phyloP scores from a whole-genome alignment of 352 stramenopile species.

The Saprolegnia diclina region DNA sequence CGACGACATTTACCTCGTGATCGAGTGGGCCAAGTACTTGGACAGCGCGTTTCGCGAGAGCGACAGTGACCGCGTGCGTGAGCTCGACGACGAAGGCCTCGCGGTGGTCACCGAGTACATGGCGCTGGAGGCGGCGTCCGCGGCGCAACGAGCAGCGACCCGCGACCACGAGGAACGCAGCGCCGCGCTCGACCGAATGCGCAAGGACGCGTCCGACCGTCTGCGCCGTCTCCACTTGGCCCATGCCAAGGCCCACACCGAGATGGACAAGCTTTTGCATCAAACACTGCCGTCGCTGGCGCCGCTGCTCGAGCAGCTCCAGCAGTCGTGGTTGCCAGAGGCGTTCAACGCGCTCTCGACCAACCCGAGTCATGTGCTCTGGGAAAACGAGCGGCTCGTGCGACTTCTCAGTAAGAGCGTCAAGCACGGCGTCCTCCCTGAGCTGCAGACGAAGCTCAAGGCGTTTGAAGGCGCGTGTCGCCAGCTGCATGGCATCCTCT shows the following conservation, averaged over 20 bases:
- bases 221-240: neutral
- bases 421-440: slow-evolving; percentile 38
- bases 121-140: neutral
- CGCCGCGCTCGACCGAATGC: neutral
- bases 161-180: neutral
- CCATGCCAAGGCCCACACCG: neutral
- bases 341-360: neutral
- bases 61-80: neutral
- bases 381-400: slow-evolving; percentile 71
- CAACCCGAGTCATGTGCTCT: slow-evolving; percentile 30
- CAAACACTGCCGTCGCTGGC: neutral
- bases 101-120: neutral
- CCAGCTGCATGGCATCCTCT: slow-evolving; percentile 35
- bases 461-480: slow-evolving; percentile 42
- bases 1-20: neutral
- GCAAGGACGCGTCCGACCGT: neutral
- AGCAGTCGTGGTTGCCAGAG: neutral
- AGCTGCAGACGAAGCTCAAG: slow-evolving; percentile 44
- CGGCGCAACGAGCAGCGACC: neutral
- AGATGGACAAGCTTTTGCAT: neutral
- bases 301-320: neutral
- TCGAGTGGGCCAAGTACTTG: slow-evolving; percentile 3
- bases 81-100: slow-evolving; percentile 3
- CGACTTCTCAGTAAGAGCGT: slow-evolving; percentile 69
- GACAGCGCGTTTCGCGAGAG: slow-evolving; percentile 18